Conservation (phyloP, 2,329 filamentous ascomycete species). For the Neopestalotiopsis sp. region DNA sequence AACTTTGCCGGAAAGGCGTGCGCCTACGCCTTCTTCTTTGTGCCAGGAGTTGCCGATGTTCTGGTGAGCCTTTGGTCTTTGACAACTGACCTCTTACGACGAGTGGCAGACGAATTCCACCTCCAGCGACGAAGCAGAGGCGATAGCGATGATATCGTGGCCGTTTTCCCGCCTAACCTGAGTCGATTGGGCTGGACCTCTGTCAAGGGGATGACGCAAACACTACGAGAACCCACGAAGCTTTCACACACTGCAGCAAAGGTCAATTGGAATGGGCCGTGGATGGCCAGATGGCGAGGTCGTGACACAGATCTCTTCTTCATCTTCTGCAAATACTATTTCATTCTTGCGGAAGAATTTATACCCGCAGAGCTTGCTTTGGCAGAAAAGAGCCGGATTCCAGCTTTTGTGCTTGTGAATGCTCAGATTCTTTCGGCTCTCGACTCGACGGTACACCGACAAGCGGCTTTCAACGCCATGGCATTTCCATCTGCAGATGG, state of each 20-base stretch:
- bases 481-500: slow-evolving; percentile 50
- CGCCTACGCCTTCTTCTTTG: slow-evolving; percentile 93
- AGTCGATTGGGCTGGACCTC: slow-evolving; percentile 63
- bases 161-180: slow-evolving; percentile 73
- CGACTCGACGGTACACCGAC: slow-evolving; percentile 83
- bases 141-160: slow-evolving; percentile 69
- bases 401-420: slow-evolving; percentile 81
- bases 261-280: slow-evolving; percentile 85
- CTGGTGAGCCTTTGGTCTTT: slow-evolving; percentile 82
- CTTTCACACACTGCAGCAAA: slow-evolving; percentile 72
- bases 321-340: slow-evolving; percentile 88
- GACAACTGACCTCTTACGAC: slow-evolving; percentile 70
- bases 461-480: slow-evolving; percentile 59
- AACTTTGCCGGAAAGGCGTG: slow-evolving; percentile 90
- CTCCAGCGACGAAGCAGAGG: slow-evolving; percentile 60
- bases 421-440: slow-evolving; percentile 80
- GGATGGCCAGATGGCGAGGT: slow-evolving; percentile 86
- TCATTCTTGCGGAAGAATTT: slow-evolving; percentile 78
- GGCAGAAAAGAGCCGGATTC: slow-evolving; percentile 66
- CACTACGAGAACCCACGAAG: slow-evolving; percentile 69
- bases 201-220: slow-evolving; percentile 52
- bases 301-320: slow-evolving; percentile 90
- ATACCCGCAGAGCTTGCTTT: slow-evolving; percentile 61
- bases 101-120: slow-evolving; percentile 73
- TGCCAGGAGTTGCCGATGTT: slow-evolving; percentile 83